These are phyloP conservation scores for Bjerkandera adusta DNA, from an alignment of 1,284 basidiomycete species.

Conservation along the genomic window DNA sequence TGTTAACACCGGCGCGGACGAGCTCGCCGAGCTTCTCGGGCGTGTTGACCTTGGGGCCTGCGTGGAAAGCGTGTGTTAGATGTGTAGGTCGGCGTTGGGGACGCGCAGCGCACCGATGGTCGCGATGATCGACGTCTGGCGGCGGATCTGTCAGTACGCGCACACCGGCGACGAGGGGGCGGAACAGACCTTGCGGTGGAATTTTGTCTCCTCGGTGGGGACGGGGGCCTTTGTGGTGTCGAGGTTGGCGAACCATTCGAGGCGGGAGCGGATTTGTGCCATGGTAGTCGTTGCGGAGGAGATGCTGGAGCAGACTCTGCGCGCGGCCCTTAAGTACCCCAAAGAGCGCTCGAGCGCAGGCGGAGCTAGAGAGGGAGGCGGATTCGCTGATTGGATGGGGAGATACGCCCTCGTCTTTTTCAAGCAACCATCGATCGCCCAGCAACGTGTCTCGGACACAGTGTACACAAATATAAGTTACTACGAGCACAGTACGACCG, in stretches of 20 bases:
- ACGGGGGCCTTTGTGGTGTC: constrained; percentile 67
- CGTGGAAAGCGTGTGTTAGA: constrained; percentile 11
- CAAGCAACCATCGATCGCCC: constrained; percentile 13
- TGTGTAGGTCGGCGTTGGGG: not conserved
- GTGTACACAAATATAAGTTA: no score
- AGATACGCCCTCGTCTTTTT: constrained; percentile 4
- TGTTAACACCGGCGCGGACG: constrained; percentile 89
- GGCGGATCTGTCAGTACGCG: not conserved
- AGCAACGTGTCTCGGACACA: constrained; percentile 1
- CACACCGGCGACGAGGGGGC: not conserved
- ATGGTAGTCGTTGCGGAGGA: constrained; percentile 17
- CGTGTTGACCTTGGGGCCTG: constrained; percentile 89
- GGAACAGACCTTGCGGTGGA: constrained; percentile 79
- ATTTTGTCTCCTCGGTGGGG: constrained; percentile 78
- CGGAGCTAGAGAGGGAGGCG: constrained; percentile 31
- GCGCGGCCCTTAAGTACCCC: not conserved
- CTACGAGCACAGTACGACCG: no score
- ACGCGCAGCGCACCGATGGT: constrained; percentile 74
- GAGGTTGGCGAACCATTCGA: constrained; percentile 88
- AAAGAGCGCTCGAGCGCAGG: constrained; percentile 8
- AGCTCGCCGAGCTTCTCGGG: constrained; percentile 84
- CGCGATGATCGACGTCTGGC: constrained; percentile 91
- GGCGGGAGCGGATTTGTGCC: constrained; percentile 70
- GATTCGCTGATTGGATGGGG: no score
- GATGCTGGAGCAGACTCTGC: constrained; percentile 9